Conservation (phyloP, 2,329 filamentous ascomycete species). For the Aspergillus arachidicola region DNA sequence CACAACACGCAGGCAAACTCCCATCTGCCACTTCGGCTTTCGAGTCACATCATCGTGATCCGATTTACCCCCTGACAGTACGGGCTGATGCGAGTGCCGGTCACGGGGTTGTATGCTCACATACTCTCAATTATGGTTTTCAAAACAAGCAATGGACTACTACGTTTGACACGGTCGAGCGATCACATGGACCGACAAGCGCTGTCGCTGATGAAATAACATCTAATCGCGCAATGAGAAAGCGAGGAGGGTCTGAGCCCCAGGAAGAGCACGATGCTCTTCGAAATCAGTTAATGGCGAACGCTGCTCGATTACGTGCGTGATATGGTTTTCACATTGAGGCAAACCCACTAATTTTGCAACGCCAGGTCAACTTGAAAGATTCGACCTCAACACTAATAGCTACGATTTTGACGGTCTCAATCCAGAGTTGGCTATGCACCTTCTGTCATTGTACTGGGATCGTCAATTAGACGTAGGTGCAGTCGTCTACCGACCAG, state of each 20-base stretch:
- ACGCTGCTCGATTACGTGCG: neutral
- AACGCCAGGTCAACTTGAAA: slow-evolving; percentile 1
- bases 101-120: too few relatives aligned
- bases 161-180: neutral
- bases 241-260: too few relatives aligned
- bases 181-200: slow-evolving; percentile 5
- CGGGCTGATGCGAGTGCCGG: too few relatives aligned
- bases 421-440: neutral
- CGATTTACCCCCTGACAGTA: too few relatives aligned
- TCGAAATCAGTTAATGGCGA: neutral
- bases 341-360: neutral
- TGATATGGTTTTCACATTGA: neutral
- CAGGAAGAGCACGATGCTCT: neutral
- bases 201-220: slow-evolving; percentile 1
- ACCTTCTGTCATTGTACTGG: slow-evolving; percentile 7
- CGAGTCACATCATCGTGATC: too few relatives aligned
- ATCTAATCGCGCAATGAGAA: neutral
- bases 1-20: too few relatives aligned
- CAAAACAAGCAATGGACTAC: too few relatives aligned
- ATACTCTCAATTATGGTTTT: too few relatives aligned
- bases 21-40: too few relatives aligned
- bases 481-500: slow-evolving; percentile 11
- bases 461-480: slow-evolving; percentile 3
- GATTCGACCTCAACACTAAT: neutral
- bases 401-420: slow-evolving; percentile 13